phyloP scores from a whole-genome alignment of 352 stramenopile species.

The Globisporangium emineosum region DNA sequence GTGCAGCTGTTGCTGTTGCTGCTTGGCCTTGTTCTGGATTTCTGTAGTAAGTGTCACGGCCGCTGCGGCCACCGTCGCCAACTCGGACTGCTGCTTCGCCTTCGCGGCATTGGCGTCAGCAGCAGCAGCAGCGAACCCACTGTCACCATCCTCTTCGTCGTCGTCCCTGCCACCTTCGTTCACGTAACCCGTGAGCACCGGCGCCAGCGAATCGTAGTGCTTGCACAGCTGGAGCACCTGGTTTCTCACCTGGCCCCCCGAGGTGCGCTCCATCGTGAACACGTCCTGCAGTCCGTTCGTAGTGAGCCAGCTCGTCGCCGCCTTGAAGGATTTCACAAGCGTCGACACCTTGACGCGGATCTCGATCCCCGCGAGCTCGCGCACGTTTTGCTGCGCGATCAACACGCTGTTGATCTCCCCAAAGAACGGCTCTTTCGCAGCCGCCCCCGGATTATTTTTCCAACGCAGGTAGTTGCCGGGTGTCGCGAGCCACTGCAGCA shows the following conservation, averaged over 20 bases:
- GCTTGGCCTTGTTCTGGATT: slow-evolving; percentile 1
- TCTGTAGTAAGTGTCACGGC: background rate
- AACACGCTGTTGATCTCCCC: slow-evolving; percentile 37
- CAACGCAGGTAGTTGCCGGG: slow-evolving; percentile 41
- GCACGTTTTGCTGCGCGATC: slow-evolving; percentile 22
- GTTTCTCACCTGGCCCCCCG: slow-evolving; percentile 24
- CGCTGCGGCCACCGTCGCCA: background rate
- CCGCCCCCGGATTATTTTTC: slow-evolving; percentile 18
- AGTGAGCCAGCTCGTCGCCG: slow-evolving; percentile 30
- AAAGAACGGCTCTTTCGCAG: slow-evolving; percentile 29
- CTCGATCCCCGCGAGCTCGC: slow-evolving; percentile 22
- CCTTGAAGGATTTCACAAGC: slow-evolving; percentile 36
- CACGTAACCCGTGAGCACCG: slow-evolving; percentile 28
- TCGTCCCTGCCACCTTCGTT: slow-evolving; percentile 21
- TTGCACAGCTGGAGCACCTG: slow-evolving; percentile 39
- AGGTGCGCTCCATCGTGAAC: slow-evolving; percentile 23
- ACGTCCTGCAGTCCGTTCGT: slow-evolving; percentile 26
- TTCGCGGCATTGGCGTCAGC: background rate
- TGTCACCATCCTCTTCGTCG: background rate
- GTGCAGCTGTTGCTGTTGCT: background rate
- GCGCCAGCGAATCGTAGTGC: slow-evolving; percentile 35
- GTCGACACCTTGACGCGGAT: slow-evolving; percentile 26
- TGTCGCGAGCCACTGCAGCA: slow-evolving; percentile 36
- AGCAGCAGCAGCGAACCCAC: background rate
- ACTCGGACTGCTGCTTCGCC: slow-evolving; percentile 1